Evolutionary conservation across 2,329 filamentous ascomycete species (phyloP).

Genomic region (Sclerotinia sclerotiorum): DNA sequence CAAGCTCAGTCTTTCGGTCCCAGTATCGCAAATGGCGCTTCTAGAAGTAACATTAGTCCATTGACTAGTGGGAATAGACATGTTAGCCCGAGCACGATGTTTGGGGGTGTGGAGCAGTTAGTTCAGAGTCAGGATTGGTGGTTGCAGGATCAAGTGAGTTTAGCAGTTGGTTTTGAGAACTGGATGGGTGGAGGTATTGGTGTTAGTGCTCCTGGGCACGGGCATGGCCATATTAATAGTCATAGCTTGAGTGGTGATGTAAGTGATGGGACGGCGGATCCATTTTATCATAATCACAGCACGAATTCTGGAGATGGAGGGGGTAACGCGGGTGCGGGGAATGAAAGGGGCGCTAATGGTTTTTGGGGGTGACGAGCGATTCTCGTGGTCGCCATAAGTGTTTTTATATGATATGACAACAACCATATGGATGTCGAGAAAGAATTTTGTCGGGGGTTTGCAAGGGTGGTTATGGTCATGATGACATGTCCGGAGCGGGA

Average conservation of each 20-base stretch:
- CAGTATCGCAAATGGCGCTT: neutral
- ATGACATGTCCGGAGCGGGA: neutral
- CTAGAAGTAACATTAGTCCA: neutral
- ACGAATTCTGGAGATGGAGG: neutral
- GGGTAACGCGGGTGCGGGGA: neutral
- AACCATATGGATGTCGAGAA: neutral
- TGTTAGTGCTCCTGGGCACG: neutral
- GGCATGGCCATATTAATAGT: neutral
- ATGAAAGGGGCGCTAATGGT: neutral
- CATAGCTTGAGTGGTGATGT: neutral
- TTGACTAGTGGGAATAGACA: slow-evolving; percentile 37
- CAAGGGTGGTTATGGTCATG: neutral
- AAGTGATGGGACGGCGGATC: neutral
- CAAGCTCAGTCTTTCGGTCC: neutral
- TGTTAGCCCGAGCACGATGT: slow-evolving; percentile 50
- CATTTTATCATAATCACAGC: neutral
- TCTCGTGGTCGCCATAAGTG: neutral
- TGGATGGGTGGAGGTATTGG: slow-evolving; percentile 47
- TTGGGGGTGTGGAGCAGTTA: slow-evolving; percentile 59
- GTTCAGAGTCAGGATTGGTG: slow-evolving; percentile 66
- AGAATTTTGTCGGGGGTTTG: neutral
- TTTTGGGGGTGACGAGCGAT: neutral
- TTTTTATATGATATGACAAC: neutral
- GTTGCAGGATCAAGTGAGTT: slow-evolving; percentile 59
- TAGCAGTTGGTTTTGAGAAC: slow-evolving; percentile 62